Base-by-base conservation (phyloP, 257 asterid genomes). In the Eustoma russellianum region DNA sequence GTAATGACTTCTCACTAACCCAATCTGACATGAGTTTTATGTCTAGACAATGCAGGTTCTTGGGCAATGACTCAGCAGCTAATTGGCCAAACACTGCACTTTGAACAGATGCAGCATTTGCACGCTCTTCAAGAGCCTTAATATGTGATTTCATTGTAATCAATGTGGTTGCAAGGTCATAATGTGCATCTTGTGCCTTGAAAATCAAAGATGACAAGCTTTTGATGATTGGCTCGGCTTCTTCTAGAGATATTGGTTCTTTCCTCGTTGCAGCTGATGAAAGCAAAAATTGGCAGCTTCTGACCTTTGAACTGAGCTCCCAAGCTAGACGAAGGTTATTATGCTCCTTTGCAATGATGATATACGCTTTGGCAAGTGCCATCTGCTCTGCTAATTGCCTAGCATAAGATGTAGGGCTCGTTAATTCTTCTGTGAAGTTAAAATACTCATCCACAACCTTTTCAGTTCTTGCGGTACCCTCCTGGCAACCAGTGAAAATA, bases 281-380 rank as follows among this genome's bases (percentile, higher is more conserved):
- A 57, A 84, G 97, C 60, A 88, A 71, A 65, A 67, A 58, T 56
- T 84, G 97, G 75, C 93, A 78, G 50, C 73, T 80, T 77, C 93
- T 76, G 41, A 88, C 82, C 64, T 74, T 78, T 17, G 90, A 73
- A 72, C 93, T 84, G 30, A 88, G 86, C 75, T 82, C 80, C 90
- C 94, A 78, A 5, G 97, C 97, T 64, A 88, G 95, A 66, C 77
- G 86, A 74, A 88, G 93, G 67, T 84, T 78, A 49, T 75, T 77
- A 52, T 82, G 93, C 73, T 84, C 93, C 69, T 88, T 85, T 64
- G 95, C 93, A 43, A 88, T 85, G 33, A 88, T 73, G 49, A 82
- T 78, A 35, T 88, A 88, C 33, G 97, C 94, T 79, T 88, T 88
- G 65, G 97, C 95, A 48, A 88, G 91, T 58, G 82, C 82, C 81